phyloP scores from a whole-genome alignment of 129 eudicot genomes.

The Tagetes patula region DNA sequence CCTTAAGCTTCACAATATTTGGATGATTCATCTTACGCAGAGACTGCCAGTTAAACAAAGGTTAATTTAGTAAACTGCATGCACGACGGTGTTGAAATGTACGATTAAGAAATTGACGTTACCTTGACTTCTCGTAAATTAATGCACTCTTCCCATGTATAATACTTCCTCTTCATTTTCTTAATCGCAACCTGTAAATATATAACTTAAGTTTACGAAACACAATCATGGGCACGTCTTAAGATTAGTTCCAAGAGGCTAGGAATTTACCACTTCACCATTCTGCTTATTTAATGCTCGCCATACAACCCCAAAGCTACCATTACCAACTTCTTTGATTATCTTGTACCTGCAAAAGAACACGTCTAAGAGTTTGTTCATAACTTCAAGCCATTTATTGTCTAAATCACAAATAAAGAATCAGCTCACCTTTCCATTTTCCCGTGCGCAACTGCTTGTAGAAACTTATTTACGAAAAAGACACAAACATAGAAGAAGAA shows the following conservation, averaged over 20 bases:
- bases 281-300: constrained; percentile 83
- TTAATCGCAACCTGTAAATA: constrained; percentile 82
- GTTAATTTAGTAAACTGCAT: neutral
- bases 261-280: constrained; percentile 84
- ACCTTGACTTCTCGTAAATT: constrained; percentile 99
- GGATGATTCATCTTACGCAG: constrained; percentile 94
- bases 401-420: constrained; percentile 7
- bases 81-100: neutral
- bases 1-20: constrained; percentile 95
- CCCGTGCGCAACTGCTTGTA: constrained; percentile 39
- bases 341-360: constrained; percentile 57
- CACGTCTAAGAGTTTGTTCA: neutral
- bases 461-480: constrained; percentile 47
- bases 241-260: neutral
- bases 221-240: neutral
- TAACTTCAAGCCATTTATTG: neutral
- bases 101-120: constrained; percentile 7
- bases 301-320: constrained; percentile 98
- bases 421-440: constrained; percentile 82
- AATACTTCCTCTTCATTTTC: constrained; percentile 94
- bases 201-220: constrained; percentile 21
- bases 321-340: constrained; percentile 94
- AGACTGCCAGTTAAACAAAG: constrained; percentile 53
- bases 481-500: constrained; percentile 35
- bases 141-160: constrained; percentile 98